Percentiles rank a stretch among this genome's conserved stretches.
These are phyloP conservation scores for Clavispora phyllophila DNA, from an alignment of 805 yeast genomes.

Conservation along the genomic window DNA sequence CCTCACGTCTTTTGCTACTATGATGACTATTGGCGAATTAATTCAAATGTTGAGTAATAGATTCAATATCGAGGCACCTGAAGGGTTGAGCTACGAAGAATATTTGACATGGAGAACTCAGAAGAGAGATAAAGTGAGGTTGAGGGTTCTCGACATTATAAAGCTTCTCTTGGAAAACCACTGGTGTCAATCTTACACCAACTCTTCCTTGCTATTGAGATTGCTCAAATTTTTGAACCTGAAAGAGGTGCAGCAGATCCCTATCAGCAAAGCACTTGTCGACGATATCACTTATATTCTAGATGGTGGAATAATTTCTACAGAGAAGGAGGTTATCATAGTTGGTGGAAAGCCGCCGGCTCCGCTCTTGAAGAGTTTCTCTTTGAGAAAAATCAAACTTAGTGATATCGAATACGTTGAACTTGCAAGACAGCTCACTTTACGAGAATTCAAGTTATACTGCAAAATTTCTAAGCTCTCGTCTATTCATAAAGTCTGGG, in stretches of 20 bases:
- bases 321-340: slow-evolving; percentile 25
- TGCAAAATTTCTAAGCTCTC: slow-evolving; percentile 66
- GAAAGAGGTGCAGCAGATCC: slow-evolving; percentile 18
- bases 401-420: slow-evolving; percentile 68
- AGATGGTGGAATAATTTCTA: slow-evolving; percentile 26
- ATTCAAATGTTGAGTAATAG: slow-evolving; percentile 55
- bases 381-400: slow-evolving; percentile 41
- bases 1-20: slow-evolving; percentile 70
- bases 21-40: slow-evolving; percentile 62
- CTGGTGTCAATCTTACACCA: slow-evolving; percentile 62
- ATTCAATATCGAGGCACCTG: slow-evolving; percentile 75
- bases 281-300: slow-evolving; percentile 21
- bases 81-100: slow-evolving; percentile 78
- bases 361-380: slow-evolving; percentile 31
- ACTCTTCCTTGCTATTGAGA: slow-evolving; percentile 33
- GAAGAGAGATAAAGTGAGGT: slow-evolving; percentile 63
- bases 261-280: slow-evolving; percentile 26
- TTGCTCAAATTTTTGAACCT: slow-evolving; percentile 29
- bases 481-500: slow-evolving; percentile 75
- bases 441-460: slow-evolving; percentile 69
- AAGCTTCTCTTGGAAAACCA: slow-evolving; percentile 60
- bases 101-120: slow-evolving; percentile 70
- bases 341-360: slow-evolving; percentile 35
- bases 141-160: slow-evolving; percentile 63
- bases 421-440: slow-evolving; percentile 78